Evolutionary conservation across 2,329 filamentous ascomycete genomes (phyloP), one percentile per base, ranked within the genome.

Genomic region (Blumeria graminis): DNA sequence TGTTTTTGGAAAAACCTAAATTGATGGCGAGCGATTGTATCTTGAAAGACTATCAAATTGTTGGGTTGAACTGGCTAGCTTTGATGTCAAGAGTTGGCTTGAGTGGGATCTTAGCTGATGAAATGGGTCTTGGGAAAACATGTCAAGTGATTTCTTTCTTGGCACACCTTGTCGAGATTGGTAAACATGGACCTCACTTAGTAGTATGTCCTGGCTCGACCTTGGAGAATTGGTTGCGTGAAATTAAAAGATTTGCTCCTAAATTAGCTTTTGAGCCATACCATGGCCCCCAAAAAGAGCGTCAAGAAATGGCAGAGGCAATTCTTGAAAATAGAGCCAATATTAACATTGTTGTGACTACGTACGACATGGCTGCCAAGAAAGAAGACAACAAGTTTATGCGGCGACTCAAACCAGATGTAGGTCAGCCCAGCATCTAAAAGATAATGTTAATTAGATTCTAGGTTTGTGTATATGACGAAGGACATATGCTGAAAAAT

Each of bases 71-170:
- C 66, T 98, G 92, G 92, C 76, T 98, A 65, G 80, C 82, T 56
- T 70, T 96, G 50, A 75, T 98, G 13, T 94, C 87, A 70, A 75
- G 81, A 55, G 81, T 85, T 57, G 75, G 81, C 33, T 76, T 93
- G 55, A 90, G 86, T 50, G 90, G 88, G 60, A 96, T 98, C 57
- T 73, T 98, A 16, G 92, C 92, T 1, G 92, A 98, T 66, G 92
- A 98, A 66, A 98, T 98, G 92, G 92, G 86, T 55, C 72, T 90
- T 43, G 92, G 92, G 50, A 98, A 98, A 73, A 98, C 92, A 0
- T 95, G 88, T 63, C 90, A 98, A 65, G 87, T 96, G 59, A 94
- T 98, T 62, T 81, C 87, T 0, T 87, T 98, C 63, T 75, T 98
- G 50, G 84, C 87, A 14, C 82, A 94, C 63, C 72, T 98, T 32